A percentile compares a stretch with the other conserved stretches of the same genome.
Conservation (phyloP, 768 basidiomycete species). For the Suillus fuscotomentosus region DNA sequence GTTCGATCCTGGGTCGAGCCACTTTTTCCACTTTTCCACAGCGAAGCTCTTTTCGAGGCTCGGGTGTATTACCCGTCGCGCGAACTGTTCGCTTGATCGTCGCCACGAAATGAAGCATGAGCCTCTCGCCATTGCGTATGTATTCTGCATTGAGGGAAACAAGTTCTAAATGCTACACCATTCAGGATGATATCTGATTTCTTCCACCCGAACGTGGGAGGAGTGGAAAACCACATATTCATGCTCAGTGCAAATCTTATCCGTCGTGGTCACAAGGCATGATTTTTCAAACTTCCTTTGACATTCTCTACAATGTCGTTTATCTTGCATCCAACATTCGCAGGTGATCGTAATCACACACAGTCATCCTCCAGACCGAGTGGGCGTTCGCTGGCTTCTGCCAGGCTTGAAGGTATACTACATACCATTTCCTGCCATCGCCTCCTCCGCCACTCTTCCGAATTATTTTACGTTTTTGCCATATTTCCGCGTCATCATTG, state of each 20-base stretch:
- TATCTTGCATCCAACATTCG: not conserved
- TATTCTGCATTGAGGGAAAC: not conserved
- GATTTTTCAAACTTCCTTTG: constrained; percentile 11
- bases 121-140: constrained; percentile 29
- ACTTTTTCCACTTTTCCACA: constrained; percentile 9
- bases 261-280: constrained; percentile 79
- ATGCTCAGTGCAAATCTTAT: constrained; percentile 86
- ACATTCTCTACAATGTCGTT: not conserved
- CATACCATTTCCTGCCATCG: constrained; percentile 85
- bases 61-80: not conserved
- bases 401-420: constrained; percentile 92
- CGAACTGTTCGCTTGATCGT: not conserved
- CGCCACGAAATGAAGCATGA: constrained; percentile 22
- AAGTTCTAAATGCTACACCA: constrained; percentile 27
- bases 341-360: constrained; percentile 96
- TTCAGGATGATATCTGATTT: constrained; percentile 90
- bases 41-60: too few species aligned
- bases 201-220: constrained; percentile 91
- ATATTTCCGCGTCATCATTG: constrained; percentile 83
- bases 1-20: constrained; percentile 37
- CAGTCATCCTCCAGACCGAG: constrained; percentile 80
- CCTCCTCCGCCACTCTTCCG: constrained; percentile 90
- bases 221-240: constrained; percentile 96
- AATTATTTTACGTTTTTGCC: constrained; percentile 93
- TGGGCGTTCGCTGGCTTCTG: constrained; percentile 86